These are phyloP conservation scores for Diaporthe sp. DNA, from an alignment of 2,329 filamentous ascomycete genomes.

Conservation along the genomic window DNA sequence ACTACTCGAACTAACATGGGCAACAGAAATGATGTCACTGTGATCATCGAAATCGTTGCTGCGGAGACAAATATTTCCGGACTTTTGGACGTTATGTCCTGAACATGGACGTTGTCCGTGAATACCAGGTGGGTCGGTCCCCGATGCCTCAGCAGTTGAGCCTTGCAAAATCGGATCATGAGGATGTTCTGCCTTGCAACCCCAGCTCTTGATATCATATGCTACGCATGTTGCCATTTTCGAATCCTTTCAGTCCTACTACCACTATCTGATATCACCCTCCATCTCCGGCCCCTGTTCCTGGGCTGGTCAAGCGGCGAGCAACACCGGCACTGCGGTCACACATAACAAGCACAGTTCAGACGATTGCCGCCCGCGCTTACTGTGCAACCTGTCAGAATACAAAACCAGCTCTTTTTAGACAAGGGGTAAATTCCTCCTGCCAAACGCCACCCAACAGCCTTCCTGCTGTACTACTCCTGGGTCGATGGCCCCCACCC, in stretches of 20 bases:
- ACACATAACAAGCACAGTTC: background rate
- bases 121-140: background rate
- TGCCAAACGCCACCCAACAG: constrained; percentile 35
- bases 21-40: background rate
- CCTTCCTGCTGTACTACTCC: constrained; percentile 25
- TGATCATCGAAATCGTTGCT: background rate
- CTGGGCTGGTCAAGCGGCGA: background rate
- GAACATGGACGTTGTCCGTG: background rate
- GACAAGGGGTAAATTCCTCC: constrained; percentile 33
- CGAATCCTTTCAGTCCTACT: background rate
- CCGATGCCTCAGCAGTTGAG: background rate
- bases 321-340: constrained; percentile 12
- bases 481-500: constrained; percentile 32
- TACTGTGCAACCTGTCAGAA: constrained; percentile 31
- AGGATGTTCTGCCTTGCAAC: constrained; percentile 17
- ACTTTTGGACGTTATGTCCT: background rate
- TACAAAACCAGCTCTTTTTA: background rate
- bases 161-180: background rate
- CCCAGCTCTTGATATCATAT: constrained; percentile 8
- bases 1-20: background rate
- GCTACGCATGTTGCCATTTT: background rate
- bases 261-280: background rate
- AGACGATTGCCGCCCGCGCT: background rate
- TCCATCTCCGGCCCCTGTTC: background rate
- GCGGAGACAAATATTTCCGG: background rate